Conservation (phyloP, 164 flowering plant species). For the Aristolochia contorta region DNA sequence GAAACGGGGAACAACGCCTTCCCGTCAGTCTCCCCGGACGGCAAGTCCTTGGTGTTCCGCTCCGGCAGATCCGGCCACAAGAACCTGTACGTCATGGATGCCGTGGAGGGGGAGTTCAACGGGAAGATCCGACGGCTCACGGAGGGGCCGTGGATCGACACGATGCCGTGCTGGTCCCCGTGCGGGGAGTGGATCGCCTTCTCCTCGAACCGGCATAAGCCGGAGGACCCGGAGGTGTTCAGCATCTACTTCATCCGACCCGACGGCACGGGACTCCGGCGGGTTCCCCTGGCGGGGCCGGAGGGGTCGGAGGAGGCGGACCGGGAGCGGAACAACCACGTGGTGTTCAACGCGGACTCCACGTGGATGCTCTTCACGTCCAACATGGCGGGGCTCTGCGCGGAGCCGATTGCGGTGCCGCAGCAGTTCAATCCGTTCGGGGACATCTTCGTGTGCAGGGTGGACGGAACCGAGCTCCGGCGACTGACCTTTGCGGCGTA, state of each 20-base stretch:
- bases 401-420: constrained; percentile 70
- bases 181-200: constrained; percentile 82
- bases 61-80: constrained; percentile 74
- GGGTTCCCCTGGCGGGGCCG: constrained; percentile 42
- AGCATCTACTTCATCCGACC: constrained; percentile 60
- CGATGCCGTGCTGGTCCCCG: constrained; percentile 87
- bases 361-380: constrained; percentile 68
- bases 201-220: constrained; percentile 59
- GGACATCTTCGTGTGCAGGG: constrained; percentile 39
- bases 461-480: constrained; percentile 75
- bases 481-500: constrained; percentile 65
- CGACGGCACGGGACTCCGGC: constrained; percentile 33
- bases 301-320: constrained; percentile 44
- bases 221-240: constrained; percentile 49
- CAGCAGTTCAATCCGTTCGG: constrained; percentile 90
- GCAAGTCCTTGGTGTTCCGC: constrained; percentile 67
- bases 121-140: constrained; percentile 41
- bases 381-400: constrained; percentile 57
- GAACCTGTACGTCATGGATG: constrained; percentile 77
- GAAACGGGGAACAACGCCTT: constrained; percentile 72
- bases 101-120: constrained; percentile 33
- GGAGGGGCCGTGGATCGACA: constrained; percentile 76
- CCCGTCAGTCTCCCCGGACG: constrained; percentile 75
- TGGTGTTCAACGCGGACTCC: constrained; percentile 55
- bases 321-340: constrained; percentile 75